phyloP scores from a whole-genome alignment of 2,329 filamentous ascomycete genomes.

The Neopestalotiopsis sp. region DNA sequence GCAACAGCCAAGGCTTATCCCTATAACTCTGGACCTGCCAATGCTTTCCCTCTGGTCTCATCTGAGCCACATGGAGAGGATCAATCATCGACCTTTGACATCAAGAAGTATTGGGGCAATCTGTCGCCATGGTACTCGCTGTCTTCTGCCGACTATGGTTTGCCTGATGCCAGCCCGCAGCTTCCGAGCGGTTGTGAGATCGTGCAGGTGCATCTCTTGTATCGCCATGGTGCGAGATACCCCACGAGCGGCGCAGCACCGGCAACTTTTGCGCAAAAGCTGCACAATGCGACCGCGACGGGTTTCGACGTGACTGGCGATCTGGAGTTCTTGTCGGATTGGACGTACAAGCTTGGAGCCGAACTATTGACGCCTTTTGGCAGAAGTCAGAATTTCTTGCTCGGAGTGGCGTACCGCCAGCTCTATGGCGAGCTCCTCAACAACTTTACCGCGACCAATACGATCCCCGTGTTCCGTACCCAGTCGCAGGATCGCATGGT shows the following conservation, averaged over 20 bases:
- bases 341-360: conserved; percentile 41
- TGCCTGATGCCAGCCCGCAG: conserved; percentile 35
- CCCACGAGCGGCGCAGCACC: conserved; percentile 34
- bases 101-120: conserved; percentile 39
- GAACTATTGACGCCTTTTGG: conserved; percentile 43
- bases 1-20: conserved; percentile 35
- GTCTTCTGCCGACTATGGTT: conserved; percentile 36
- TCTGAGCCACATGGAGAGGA: conserved; percentile 31
- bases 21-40: conserved; percentile 30
- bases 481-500: conserved; percentile 39
- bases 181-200: conserved; percentile 35
- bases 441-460: conserved; percentile 43
- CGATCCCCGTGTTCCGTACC: conserved; percentile 43
- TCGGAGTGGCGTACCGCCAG: conserved; percentile 45
- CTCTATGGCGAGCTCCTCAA: conserved; percentile 48
- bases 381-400: conserved; percentile 45
- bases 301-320: conserved; percentile 37
- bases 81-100: conserved; percentile 30
- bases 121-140: conserved; percentile 39
- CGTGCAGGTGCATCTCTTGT: conserved; percentile 37
- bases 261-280: conserved; percentile 36
- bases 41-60: conserved; percentile 36
- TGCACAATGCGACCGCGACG: conserved; percentile 37
- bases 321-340: conserved; percentile 35
- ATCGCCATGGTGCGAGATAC: conserved; percentile 39